Base-by-base conservation (phyloP, 768 basidiomycete genomes). In the Russula brevipes region DNA sequence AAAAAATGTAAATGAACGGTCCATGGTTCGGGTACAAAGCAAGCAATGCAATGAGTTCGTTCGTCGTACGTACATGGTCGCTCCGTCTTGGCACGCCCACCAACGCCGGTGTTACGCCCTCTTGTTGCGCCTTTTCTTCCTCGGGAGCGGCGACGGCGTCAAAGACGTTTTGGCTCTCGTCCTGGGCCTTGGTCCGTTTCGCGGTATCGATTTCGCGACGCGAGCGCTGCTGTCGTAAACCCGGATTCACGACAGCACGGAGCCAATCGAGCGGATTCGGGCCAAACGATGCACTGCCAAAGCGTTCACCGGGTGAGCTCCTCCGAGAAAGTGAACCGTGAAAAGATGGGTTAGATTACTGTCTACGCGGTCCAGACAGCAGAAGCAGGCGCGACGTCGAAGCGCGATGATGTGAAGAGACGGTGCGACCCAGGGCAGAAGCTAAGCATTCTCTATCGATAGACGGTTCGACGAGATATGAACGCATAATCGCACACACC, bases 101-200 rank as follows among this genome's bases (percentile, higher is more conserved):
- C 12, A 44, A 46, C 16, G 54, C n/a, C 17, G 57, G 51, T 8
- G 42, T 59, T 16, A 49, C 11, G 46, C 44, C 59, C 42, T 39
- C 30, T 58, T 55, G 46, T 41, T 55, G 38, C 2, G 31, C 3
- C 33, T 57, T 54, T 51, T 60, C 55, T 45, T 33, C 56, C 33
- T 46, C 50, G 16, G 60, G 10, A 24, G 24, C 24, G 3, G 49
- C 11, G 45, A 65, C 55, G 9, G 64, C 53, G 19, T 83, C 83
- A 65, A 86, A 85, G n/a, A 86, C 71, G 64, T 76, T 82, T 47
- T 73, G 70, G 52, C 77, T 80, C 57, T 78, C 80, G 65, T 79
- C 74, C 66, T 78, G 73, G 57, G 73, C 73, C 5, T 80, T 78
- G 63, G 78, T 75, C 62, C 78, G 76, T 65, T 76, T 80, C 33